Evolutionary conservation across 1,284 basidiomycete genomes (phyloP), one percentile per base, ranked within the genome.

Genomic region (Cutaneotrichosporon cutaneum): DNA sequence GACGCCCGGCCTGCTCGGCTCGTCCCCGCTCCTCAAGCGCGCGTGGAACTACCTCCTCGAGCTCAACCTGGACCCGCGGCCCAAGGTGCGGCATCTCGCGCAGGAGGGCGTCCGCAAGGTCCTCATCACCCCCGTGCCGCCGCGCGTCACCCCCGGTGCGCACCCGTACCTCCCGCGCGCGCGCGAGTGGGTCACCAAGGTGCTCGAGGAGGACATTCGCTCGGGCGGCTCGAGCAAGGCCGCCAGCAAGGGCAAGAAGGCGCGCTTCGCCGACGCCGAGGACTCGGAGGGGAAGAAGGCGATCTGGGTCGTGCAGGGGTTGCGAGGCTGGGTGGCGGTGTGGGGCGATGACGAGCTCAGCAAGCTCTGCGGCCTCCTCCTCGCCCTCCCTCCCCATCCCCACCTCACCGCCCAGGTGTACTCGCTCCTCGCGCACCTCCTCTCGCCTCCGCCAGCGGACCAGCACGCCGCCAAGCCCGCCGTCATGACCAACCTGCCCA

Each of bases 51-150:
- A 90, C 52, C 88, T 95, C 53, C 82, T 99, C 53, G 87, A 90
- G 63, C 82, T 98, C 55, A 89, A 87, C 69, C 82, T 93, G 55
- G 95, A 99, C 81, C 85, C 88, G 2, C 83, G 95, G 51, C 95
- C 96, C 39, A 98, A 99, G 82, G 92, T 99, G 53, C 87, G 96
- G 61, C 94, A 88, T 79, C 86, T 88, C 67, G 94, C 95, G 10
- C 89, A 90, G 60, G 93, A 97, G 70, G 85, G 91, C 24, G 84
- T 99, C 45, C 84, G 84, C 66, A 88, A 90, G 68, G 83, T 94
- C 4, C 82, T 94, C 30, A 82, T 83, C 6, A 83, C 84, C 14
- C 91, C 93, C 16, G 89, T 92, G 1, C 82, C 87, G 6, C 93
- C 93, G 0, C 82, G 89, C 47, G 68, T 85, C 5, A 81, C 84